These are phyloP conservation scores for Scedosporium dehoogii DNA, from an alignment of 2,329 filamentous ascomycete species.

Conservation along the genomic window DNA sequence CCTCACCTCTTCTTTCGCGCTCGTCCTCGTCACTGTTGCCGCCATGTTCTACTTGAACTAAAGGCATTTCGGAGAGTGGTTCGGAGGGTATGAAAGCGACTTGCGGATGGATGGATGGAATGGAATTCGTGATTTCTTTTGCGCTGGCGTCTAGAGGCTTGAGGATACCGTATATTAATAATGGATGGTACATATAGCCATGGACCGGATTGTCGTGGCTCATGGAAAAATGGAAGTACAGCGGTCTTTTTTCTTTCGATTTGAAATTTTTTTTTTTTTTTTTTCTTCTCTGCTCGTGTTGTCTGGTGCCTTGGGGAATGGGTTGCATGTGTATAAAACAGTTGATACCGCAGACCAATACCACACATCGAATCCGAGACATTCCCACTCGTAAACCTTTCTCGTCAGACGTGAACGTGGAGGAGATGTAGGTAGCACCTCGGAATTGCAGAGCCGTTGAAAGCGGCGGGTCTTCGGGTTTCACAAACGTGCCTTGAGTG, in stretches of 20 bases:
- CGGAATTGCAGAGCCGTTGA: neutral
- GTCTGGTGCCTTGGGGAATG: neutral
- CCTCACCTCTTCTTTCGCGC: slow-evolving; percentile 28
- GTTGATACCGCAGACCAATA: neutral
- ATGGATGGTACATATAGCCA: neutral
- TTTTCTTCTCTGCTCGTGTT: neutral
- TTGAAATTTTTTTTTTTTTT: neutral
- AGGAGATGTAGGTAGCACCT: neutral
- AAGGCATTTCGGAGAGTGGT: neutral
- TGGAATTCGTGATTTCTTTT: neutral
- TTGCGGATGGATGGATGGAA: neutral
- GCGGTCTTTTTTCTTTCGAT: neutral
- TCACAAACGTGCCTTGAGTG: neutral
- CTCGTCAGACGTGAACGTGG: neutral
- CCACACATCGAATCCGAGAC: neutral
- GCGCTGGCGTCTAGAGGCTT: neutral
- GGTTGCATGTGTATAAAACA: neutral
- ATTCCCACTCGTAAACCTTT: neutral
- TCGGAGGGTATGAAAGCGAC: neutral
- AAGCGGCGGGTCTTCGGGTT: neutral
- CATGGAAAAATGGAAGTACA: neutral
- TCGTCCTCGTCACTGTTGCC: slow-evolving; percentile 27
- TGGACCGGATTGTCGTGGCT: neutral
- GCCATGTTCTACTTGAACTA: slow-evolving; percentile 33
- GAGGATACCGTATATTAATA: slow-evolving; percentile 3